Base-by-base conservation (phyloP, 768 basidiomycete genomes). In the Boletus subparvulus region DNA sequence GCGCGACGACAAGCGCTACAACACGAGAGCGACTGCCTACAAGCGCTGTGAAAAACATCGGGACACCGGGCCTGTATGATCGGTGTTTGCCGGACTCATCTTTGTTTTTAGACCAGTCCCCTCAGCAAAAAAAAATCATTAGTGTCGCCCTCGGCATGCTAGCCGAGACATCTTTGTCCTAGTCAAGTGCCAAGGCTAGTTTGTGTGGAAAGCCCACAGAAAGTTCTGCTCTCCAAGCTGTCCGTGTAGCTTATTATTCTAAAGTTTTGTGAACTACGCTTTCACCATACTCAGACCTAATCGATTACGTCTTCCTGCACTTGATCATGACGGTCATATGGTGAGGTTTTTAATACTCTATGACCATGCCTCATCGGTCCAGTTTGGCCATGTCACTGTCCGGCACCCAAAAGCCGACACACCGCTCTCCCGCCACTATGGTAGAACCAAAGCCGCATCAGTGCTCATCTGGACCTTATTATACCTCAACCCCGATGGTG, bases 391-490 rank as follows among this genome's bases (percentile, higher is more conserved):
- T 28, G 45, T 39, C 47, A 16, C 19, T 41, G 10, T 32, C 14
- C 5, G 35, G 33, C 40, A 24, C 50, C 26, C 50, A 44, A 56
- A 64, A 41, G 52, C 63, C 63, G 63, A 47, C 32, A 43, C 26
- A 24, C 63, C 60, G 17, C 61, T 37, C 40, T 52, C 32, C 36
- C 26, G n/a, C 53, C 47, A 42, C 33, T 21, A 50, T 24, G 11
- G 21, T 21, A 46, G 44, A 30, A 36, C 21, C 4, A 32, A 21
- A 33, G 35, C 12, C 13, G 33, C 37, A 14, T 24, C 10, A 30
- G 19, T n/a, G 35, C 37, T 32, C 35, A 26, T 33, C 14, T 52
- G 19, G 37, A 12, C 17, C 50, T 35, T 28, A 28, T 21, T 21
- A 21, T 35, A 19, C 32, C 37, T 54, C 42, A 39, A 17, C 26